These are phyloP conservation scores for Gaeumannomyces sp. DNA, from an alignment of 2,329 filamentous ascomycete species.

Conservation along the genomic window DNA sequence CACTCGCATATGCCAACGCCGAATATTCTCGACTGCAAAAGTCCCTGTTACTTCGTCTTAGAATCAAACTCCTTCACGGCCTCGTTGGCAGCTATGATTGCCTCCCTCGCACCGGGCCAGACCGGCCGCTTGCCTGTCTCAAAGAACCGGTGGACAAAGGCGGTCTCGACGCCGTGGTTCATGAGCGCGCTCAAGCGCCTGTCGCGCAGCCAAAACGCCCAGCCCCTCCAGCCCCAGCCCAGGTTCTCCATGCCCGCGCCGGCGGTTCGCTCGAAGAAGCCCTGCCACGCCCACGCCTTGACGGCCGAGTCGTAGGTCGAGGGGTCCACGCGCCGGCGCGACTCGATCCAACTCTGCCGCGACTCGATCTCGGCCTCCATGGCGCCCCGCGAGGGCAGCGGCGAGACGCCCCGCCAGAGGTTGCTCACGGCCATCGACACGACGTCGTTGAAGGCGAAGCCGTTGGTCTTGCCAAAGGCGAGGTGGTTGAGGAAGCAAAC, in stretches of 20 bases:
- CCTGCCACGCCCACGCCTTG: constrained; percentile 28
- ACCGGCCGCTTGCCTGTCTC: constrained; percentile 31
- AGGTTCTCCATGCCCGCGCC: constrained; percentile 35
- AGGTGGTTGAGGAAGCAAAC: constrained; percentile 36
- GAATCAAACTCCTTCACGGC: too few species aligned
- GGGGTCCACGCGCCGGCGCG: constrained; percentile 21
- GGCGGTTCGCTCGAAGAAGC: constrained; percentile 33
- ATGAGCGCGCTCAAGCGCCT: constrained; percentile 30
- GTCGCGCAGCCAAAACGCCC: constrained; percentile 35
- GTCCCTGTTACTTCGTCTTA: too few species aligned
- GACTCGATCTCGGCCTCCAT: constrained; percentile 31
- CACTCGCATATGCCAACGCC: too few species aligned
- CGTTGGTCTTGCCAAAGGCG: constrained; percentile 27
- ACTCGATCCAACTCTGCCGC: constrained; percentile 28
- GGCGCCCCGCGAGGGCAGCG: constrained; percentile 27
- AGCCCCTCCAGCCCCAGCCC: constrained; percentile 33
- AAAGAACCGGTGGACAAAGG: constrained; percentile 35
- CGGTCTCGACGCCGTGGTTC: constrained; percentile 32
- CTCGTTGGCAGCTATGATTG: constrained; percentile 27
- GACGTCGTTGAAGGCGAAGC: constrained; percentile 35
- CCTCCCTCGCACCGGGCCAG: constrained; percentile 32
- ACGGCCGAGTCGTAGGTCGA: constrained; percentile 19
- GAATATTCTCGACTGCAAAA: too few species aligned
- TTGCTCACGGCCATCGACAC: constrained; percentile 38
- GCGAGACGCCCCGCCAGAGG: constrained; percentile 32